These are phyloP conservation scores for Alternaria sp. DNA, from an alignment of 2,329 filamentous ascomycete species.

Conservation along the genomic window DNA sequence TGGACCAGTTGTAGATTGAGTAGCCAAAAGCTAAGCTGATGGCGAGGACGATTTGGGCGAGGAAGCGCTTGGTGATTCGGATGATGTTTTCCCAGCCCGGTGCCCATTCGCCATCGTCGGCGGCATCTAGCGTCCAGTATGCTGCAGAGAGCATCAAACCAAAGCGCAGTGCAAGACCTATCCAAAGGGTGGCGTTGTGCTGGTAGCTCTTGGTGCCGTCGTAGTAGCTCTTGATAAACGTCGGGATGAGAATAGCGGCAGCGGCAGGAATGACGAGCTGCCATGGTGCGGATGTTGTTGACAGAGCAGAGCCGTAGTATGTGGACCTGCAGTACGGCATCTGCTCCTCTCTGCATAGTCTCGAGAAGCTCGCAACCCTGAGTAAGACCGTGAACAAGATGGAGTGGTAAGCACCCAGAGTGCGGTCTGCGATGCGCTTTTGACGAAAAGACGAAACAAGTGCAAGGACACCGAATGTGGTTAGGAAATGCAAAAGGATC, in stretches of 20 bases:
- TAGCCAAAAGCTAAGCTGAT: conserved; percentile 84
- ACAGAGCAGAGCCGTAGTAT: conserved; percentile 90
- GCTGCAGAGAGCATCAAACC: conserved; percentile 77
- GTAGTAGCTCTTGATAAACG: conserved; percentile 81
- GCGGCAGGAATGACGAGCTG: conserved; percentile 82
- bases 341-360: conserved; percentile 95
- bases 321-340: conserved; percentile 97
- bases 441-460: conserved; percentile 79
- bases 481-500: conserved; percentile 89
- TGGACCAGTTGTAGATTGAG: conserved; percentile 83
- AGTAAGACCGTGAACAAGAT: conserved; percentile 81
- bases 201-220: conserved; percentile 84
- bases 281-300: conserved; percentile 92
- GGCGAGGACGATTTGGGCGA: conserved; percentile 82
- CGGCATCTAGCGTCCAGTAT: conserved; percentile 90
- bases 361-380: conserved; percentile 83
- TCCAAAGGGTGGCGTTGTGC: conserved; percentile 83
- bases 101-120: conserved; percentile 86
- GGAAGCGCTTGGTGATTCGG: conserved; percentile 76
- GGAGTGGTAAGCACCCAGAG: conserved; percentile 84
- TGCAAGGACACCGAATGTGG: conserved; percentile 82
- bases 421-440: conserved; percentile 70
- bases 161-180: conserved; percentile 78
- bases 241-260: conserved; percentile 75
- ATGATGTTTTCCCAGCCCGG: conserved; percentile 61